phyloP scores from a whole-genome alignment of 495 filamentous ascomycete genomes.

The Aspergillus carlsbadensis region DNA sequence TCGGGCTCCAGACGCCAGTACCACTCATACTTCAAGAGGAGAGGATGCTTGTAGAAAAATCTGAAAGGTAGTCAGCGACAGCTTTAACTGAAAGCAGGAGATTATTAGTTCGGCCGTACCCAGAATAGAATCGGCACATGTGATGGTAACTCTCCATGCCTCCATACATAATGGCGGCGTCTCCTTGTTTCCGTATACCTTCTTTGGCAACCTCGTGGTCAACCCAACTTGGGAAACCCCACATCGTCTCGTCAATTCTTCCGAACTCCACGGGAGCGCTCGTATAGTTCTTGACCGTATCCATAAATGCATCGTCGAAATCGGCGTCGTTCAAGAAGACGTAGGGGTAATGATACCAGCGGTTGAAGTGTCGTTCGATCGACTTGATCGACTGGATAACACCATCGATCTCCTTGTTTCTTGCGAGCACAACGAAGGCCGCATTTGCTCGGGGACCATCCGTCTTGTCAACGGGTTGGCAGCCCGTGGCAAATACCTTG shows the following conservation, averaged over 20 bases:
- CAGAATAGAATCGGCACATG: slow-evolving; percentile 98
- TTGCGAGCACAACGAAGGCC: slow-evolving; percentile 90
- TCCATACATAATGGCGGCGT: slow-evolving; percentile 99
- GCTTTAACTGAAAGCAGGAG: slow-evolving; percentile 10
- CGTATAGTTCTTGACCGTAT: slow-evolving; percentile 85
- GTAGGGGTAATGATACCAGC: slow-evolving; percentile 98
- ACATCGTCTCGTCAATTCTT: slow-evolving; percentile 86
- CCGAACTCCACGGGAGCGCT: slow-evolving; percentile 86
- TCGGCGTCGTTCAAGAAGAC: slow-evolving; percentile 98
- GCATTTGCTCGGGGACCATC: slow-evolving; percentile 82
- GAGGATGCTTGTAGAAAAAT: slow-evolving; percentile 96
- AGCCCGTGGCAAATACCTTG: slow-evolving; percentile 92
- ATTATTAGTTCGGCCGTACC: slow-evolving; percentile 64
- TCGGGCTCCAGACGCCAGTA: slow-evolving; percentile 99
- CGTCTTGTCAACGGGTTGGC: slow-evolving; percentile 61
- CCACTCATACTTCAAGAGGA: slow-evolving; percentile 97
- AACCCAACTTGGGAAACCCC: slow-evolving; percentile 97
- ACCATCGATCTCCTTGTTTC: slow-evolving; percentile 95
- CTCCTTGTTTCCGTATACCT: slow-evolving; percentile 91
- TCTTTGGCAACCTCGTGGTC: slow-evolving; percentile 92
- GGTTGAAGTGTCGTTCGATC: slow-evolving; percentile 98
- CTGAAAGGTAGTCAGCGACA: slow-evolving; percentile 40
- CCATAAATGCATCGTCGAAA: slow-evolving; percentile 91
- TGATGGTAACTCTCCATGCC: slow-evolving; percentile 99
- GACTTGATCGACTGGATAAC: slow-evolving; percentile 97